Base-by-base conservation (phyloP, 306 rosid genomes). In the Vigna angularis region DNA sequence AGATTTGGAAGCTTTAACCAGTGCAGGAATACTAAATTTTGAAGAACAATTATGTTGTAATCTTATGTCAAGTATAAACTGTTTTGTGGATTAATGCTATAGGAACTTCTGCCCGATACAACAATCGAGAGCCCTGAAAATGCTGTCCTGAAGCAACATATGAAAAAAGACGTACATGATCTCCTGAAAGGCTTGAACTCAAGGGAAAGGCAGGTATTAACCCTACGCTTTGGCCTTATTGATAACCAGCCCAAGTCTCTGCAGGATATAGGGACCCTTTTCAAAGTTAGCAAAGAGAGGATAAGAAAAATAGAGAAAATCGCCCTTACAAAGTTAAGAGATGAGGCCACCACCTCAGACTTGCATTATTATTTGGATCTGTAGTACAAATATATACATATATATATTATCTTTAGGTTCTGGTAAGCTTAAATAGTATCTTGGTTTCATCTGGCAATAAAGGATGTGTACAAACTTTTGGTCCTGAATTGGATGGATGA, bases 251-350 rank as follows among this genome's bases (percentile, higher is more conserved):
- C 96, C 53, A 88, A 78, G 82, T 92, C 98, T 20, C 96, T 91
- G 9, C 92, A 88, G 70, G 91, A 92, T 42, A 88, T 87, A 22
- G 96, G 98, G 68, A 92, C 61, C 80, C 84, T 82, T 70, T 87
- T 87, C 76, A 74, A 64, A 32, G 91, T 95, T 47, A 85, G 84
- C 84, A 85, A 85, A 83, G 82, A 77, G 53, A 87, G 98, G 95
- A 87, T 92, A 75, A 84, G 98, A 65, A 91, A 69, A 84, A 79
- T 92, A 65, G 97, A 91, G 83, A 88, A 85, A 86, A 89, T 87
- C 44, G 97, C 96, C 67, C 85, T 91, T 26, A 68, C 85, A 30
- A 86, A 89, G 87, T 84, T 92, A 32, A 79, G 82, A 77, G 61
- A 63, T 40, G 87, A 91, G 83, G 83, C 85, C 13, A 83, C 80